Evolutionary conservation across 2,329 filamentous ascomycete genomes (phyloP).

Genomic region (Beauveria brongniartii): DNA sequence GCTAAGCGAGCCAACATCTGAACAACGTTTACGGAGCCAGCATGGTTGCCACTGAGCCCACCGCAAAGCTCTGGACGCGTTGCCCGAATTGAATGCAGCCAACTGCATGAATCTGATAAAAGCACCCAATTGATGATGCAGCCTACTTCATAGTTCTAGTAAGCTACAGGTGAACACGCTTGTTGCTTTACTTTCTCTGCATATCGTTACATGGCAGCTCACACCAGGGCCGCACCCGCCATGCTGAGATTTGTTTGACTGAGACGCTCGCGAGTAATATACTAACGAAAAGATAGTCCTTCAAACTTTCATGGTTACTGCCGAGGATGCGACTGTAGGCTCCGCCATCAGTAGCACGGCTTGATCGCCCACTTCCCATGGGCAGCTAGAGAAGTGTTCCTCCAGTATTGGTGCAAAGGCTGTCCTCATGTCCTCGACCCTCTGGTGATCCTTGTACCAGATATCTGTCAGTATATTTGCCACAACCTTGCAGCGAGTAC

Average conservation of each 20-base stretch:
- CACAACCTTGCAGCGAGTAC: neutral
- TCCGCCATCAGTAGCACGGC: conserved; percentile 3
- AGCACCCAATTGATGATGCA: too few species aligned
- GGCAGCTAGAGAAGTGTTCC: conserved; percentile 3
- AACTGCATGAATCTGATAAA: too few species aligned
- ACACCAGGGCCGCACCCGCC: too few species aligned
- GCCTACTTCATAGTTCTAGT: too few species aligned
- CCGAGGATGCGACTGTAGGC: neutral
- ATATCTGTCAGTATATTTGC: conserved; percentile 5
- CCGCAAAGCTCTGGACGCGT: too few species aligned
- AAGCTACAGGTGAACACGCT: too few species aligned
- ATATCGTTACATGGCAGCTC: too few species aligned
- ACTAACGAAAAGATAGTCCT: neutral
- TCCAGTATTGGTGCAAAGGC: neutral
- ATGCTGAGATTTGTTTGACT: too few species aligned
- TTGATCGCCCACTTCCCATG: conserved; percentile 5
- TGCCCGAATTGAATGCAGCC: too few species aligned
- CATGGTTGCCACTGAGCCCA: too few species aligned
- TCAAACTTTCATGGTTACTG: neutral
- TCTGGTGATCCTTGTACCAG: conserved; percentile 6
- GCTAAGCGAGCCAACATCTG: neutral
- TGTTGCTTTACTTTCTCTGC: too few species aligned
- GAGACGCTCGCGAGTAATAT: neutral
- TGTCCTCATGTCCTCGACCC: neutral
- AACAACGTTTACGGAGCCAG: neutral